These are phyloP conservation scores for Tubosaeta sp. DNA, from an alignment of 768 basidiomycete genomes.

Conservation along the genomic window DNA sequence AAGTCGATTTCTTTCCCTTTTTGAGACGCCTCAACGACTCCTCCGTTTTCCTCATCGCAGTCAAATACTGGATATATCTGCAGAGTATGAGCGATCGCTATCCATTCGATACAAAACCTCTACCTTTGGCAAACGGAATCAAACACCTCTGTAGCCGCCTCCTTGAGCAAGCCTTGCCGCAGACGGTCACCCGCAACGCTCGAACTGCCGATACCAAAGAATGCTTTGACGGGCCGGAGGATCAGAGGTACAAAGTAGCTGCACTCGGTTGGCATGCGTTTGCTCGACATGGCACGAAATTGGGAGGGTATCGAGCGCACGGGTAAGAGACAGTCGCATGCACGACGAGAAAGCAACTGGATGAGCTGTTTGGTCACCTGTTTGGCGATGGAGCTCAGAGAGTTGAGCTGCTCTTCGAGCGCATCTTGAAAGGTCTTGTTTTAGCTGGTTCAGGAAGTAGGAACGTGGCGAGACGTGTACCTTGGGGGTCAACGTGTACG, in stretches of 20 bases:
- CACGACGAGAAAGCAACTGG: constrained; percentile 69
- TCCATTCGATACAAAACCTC: constrained; percentile 3
- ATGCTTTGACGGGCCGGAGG: constrained; percentile 70
- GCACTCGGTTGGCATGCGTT: constrained; percentile 66
- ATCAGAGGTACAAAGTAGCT: constrained; percentile 85
- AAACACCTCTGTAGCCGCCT: constrained; percentile 61
- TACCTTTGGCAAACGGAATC: constrained; percentile 67
- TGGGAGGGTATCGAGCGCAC: constrained; percentile 89
- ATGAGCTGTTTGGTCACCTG: constrained; percentile 62
- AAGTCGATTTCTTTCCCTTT: constrained; percentile 75
- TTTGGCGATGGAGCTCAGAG: constrained; percentile 48
- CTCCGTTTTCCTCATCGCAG: constrained; percentile 88
- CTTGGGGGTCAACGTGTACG: constrained; percentile 42
- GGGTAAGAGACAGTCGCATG: constrained; percentile 77
- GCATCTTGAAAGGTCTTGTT: constrained; percentile 38
- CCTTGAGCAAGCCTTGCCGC: constrained; percentile 47
- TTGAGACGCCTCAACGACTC: constrained; percentile 83
- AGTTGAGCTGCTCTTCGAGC: constrained; percentile 49
- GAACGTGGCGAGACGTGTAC: constrained; percentile 32
- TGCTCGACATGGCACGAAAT: constrained; percentile 79
- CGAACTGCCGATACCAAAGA: constrained; percentile 58
- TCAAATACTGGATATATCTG: constrained; percentile 78
- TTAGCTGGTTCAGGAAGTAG: neutral
- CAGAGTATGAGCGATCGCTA: neutral
- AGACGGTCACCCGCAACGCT: constrained; percentile 61